These are phyloP conservation scores for Camellia sinensis DNA, from an alignment of 148 eudicot species.

Conservation along the genomic window DNA sequence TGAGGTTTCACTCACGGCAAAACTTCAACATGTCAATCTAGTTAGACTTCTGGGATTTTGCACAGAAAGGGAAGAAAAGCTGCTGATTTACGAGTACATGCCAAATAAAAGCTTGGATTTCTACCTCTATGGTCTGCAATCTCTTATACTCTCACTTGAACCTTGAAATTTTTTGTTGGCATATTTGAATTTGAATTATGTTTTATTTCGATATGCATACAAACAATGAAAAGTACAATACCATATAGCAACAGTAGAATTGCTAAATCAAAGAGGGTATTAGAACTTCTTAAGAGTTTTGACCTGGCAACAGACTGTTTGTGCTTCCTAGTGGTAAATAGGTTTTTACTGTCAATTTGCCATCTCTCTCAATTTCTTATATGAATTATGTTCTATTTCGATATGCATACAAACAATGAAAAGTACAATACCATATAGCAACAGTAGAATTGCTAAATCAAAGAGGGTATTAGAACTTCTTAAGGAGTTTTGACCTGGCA, in stretches of 20 bases:
- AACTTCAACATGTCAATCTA: constrained; percentile 47
- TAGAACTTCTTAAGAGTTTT: not conserved
- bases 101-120: constrained; percentile 44
- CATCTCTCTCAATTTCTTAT: too few species aligned
- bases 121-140: constrained; percentile 36
- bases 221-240: not conserved
- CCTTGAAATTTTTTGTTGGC: not conserved
- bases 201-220: not conserved
- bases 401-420: not conserved
- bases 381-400: not conserved
- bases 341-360: too few species aligned
- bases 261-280: not conserved
- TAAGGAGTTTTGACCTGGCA: not conserved
- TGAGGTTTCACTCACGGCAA: constrained; percentile 44
- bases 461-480: not conserved
- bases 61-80: constrained; percentile 39
- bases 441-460: not conserved
- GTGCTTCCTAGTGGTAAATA: too few species aligned
- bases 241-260: not conserved
- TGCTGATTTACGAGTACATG: constrained; percentile 44
- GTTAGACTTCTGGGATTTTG: constrained; percentile 41
- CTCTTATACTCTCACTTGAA: not conserved
- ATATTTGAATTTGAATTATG: not conserved
- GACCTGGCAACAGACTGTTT: too few species aligned
- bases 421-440: not conserved